Percentiles rank a stretch among this genome's conserved stretches.
These are phyloP conservation scores for Penicillium sp. DNA, from an alignment of 2,329 filamentous ascomycete species.

Conservation along the genomic window DNA sequence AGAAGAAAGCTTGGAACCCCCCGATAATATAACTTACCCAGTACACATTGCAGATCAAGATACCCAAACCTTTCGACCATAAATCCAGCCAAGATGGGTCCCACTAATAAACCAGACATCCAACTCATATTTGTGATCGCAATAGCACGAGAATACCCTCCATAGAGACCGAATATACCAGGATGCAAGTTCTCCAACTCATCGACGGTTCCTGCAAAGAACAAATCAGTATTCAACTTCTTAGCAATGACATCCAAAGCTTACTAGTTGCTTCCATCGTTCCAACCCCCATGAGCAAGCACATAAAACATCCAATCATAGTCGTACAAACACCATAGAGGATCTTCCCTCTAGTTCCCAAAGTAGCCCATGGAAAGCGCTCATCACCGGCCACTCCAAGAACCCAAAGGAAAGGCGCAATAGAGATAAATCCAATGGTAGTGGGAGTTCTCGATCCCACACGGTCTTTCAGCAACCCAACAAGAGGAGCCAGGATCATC, in stretches of 20 bases:
- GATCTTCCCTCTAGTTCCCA: background rate
- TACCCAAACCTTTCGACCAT: slow-evolving; percentile 15
- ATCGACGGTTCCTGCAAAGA: slow-evolving; percentile 13
- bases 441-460: slow-evolving; percentile 5
- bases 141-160: slow-evolving; percentile 24
- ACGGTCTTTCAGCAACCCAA: slow-evolving; percentile 2
- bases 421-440: background rate
- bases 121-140: slow-evolving; percentile 22
- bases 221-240: background rate
- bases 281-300: slow-evolving; percentile 5
- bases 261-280: slow-evolving; percentile 11
- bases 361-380: background rate
- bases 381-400: slow-evolving; percentile 5
- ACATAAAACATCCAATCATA: slow-evolving; percentile 7
- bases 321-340: background rate
- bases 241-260: background rate
- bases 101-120: slow-evolving; percentile 18
- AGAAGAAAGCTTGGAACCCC: too few relatives aligned
- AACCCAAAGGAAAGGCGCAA: slow-evolving; percentile 4
- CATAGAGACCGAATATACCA: slow-evolving; percentile 22
- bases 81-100: slow-evolving; percentile 16
- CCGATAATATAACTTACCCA: background rate
- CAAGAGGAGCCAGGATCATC: slow-evolving; percentile 7
- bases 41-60: slow-evolving; percentile 14
- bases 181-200: slow-evolving; percentile 13